These are phyloP conservation scores for Alloascoidea africana DNA, from an alignment of 805 yeast species.

Conservation along the genomic window DNA sequence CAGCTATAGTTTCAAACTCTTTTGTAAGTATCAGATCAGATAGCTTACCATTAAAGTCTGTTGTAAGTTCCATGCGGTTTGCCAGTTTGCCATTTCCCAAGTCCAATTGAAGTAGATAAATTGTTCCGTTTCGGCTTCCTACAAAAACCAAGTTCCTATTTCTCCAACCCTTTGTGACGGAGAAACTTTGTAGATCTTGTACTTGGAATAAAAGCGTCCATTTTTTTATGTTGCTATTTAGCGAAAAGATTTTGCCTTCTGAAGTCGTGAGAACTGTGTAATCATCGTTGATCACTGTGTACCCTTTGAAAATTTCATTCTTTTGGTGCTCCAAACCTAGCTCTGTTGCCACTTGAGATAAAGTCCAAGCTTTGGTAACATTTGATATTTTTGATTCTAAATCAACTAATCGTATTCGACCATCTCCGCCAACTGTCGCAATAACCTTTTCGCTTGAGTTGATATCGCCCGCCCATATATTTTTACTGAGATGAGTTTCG, in stretches of 20 bases:
- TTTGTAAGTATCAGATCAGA: conserved; percentile 12
- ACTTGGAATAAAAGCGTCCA: conserved; percentile 17
- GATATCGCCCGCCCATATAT: conserved; percentile 69
- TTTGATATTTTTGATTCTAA: conserved; percentile 20
- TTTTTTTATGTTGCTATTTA: conserved; percentile 2
- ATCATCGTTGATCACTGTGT: conserved; percentile 30
- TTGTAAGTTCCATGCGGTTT: conserved; percentile 10
- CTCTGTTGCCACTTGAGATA: neutral
- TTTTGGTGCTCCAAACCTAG: conserved; percentile 15
- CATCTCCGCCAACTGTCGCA: conserved; percentile 92
- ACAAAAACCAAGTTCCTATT: conserved; percentile 8
- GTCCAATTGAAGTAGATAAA: conserved; percentile 18
- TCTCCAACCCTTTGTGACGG: conserved; percentile 25
- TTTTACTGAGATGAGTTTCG: conserved; percentile 73
- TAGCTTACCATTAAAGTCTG: conserved; percentile 20
- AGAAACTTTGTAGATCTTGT: conserved; percentile 21
- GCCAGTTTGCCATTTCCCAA: conserved; percentile 28
- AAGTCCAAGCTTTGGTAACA: conserved; percentile 12
- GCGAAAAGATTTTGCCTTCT: conserved; percentile 9
- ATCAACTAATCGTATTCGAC: conserved; percentile 55
- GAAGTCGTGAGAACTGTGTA: conserved; percentile 16
- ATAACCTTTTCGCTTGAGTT: conserved; percentile 29
- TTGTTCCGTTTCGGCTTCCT: conserved; percentile 16
- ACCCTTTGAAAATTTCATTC: conserved; percentile 49
- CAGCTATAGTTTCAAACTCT: conserved; percentile 1